Evolutionary conservation across 352 stramenopile species (phyloP).

Genomic region (Pythium grandisporangium): DNA sequence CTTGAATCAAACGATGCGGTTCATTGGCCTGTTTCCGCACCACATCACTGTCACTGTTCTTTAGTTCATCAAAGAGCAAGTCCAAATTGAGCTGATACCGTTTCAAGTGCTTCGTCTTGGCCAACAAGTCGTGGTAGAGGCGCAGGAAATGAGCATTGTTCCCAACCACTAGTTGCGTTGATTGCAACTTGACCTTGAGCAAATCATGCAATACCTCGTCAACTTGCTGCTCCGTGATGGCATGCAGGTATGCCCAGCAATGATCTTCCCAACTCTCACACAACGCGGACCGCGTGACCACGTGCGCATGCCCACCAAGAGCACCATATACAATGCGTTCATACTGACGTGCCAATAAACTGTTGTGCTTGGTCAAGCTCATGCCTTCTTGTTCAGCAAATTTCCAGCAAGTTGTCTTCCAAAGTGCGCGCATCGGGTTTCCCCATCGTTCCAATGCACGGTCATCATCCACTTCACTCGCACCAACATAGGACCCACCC

Average conservation of each 20-base stretch:
- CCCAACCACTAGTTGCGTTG: constrained; percentile 59
- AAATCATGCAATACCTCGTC: constrained; percentile 63
- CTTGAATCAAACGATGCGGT: constrained; percentile 66
- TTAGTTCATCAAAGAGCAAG: constrained; percentile 68
- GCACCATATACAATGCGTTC: constrained; percentile 77
- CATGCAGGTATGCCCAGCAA: constrained; percentile 71
- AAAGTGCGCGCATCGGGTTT: constrained; percentile 73
- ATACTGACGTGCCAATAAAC: constrained; percentile 52
- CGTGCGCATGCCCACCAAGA: constrained; percentile 60
- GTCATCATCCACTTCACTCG: constrained; percentile 44
- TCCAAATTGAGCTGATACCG: constrained; percentile 62
- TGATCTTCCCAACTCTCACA: constrained; percentile 82
- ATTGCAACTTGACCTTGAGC: constrained; percentile 66
- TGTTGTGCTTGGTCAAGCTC: constrained; percentile 58
- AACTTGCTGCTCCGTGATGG: constrained; percentile 57
- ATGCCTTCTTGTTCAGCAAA: constrained; percentile 39
- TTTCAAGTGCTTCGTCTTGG: constrained; percentile 71
- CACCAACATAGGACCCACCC: constrained; percentile 47
- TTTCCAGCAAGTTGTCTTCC: constrained; percentile 83
- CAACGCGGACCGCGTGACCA: constrained; percentile 51
- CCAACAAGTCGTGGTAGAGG: constrained; percentile 39
- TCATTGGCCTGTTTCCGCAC: constrained; percentile 66
- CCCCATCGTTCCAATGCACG: constrained; percentile 56
- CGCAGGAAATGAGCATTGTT: constrained; percentile 54
- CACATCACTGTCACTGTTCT: constrained; percentile 41